Base-by-base conservation (phyloP, 805 yeast species). In the Barnettozyma sucrosica region DNA sequence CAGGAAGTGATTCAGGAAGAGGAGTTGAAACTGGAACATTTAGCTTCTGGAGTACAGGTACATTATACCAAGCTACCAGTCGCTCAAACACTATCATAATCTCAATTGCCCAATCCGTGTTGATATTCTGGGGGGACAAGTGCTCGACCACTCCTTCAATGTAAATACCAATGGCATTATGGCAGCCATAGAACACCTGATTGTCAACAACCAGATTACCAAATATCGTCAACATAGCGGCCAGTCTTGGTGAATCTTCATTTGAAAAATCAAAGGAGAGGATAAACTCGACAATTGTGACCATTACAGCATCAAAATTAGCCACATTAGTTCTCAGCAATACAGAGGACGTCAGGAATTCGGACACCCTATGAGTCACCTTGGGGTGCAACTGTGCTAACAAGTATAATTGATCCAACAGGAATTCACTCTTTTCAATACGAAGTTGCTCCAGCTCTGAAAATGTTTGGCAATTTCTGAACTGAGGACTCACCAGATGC, bases 91-190 rank as follows among this genome's bases (percentile, higher is more conserved):
- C 72, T 23, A 72, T 63, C 32, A 88, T 59, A 0, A 80, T 78
- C 48, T 76, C 70, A 0, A 83, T 75, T 55, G 80, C 79, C 83
- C 87, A 87, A 14, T 71, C 69, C 24, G 69, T 58, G 50, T 76
- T 72, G 2, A 65, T 65, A 49, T 61, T 58, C 34, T 69, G 70
- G 2, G 71, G 64, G 1, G 54, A 61, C 10, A 79, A 50, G 3
- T 67, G 66, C 2, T 57, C 62, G 11, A 66, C 57, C 26, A 80
- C 57, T 32, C 69, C 69, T 0, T 54, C 42, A 3, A 72, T 50
- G 47, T 76, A 72, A 7, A 61, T 58, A 7, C 67, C 69, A 13
- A 73, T 51, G 1, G 66, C 50, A 1, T 58, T 53, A 14, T 63
- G 64, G 14, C 68, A 55, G 13, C 66, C 65, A 23, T 65, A 66